Conservation (phyloP, 78 protist genomes). For the Dictyostelium citrinum region DNA sequence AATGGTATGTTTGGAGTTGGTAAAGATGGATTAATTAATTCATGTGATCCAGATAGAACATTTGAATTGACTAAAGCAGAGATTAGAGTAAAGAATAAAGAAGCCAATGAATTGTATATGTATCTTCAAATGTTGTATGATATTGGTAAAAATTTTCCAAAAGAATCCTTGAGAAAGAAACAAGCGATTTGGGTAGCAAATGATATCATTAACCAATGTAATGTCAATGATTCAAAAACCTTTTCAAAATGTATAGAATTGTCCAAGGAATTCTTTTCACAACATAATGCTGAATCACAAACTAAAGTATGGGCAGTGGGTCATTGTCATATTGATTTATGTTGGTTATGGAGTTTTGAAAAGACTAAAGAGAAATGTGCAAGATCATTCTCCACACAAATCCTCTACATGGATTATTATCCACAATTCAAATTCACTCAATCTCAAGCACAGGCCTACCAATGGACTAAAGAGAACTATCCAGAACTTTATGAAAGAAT, state of each 20-base stretch:
- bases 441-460: slow-evolving; percentile 83
- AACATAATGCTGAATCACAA: slow-evolving; percentile 24
- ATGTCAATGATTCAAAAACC: slow-evolving; percentile 8
- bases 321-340: slow-evolving; percentile 85
- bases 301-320: slow-evolving; percentile 57
- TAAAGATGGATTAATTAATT: slow-evolving; percentile 47
- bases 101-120: slow-evolving; percentile 24
- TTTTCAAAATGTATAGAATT: neutral
- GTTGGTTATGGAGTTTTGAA: slow-evolving; percentile 89
- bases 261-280: slow-evolving; percentile 36
- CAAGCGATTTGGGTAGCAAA: slow-evolving; percentile 58
- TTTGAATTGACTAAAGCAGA: slow-evolving; percentile 20
- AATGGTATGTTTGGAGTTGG: slow-evolving; percentile 88
- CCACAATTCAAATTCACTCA: slow-evolving; percentile 61
- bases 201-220: slow-evolving; percentile 39
- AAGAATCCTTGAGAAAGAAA: slow-evolving; percentile 20
- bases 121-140: slow-evolving; percentile 67
- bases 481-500: slow-evolving; percentile 80
- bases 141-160: slow-evolving; percentile 70
- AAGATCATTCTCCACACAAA: slow-evolving; percentile 76
- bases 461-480: slow-evolving; percentile 64
- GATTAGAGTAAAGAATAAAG: slow-evolving; percentile 39
- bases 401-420: slow-evolving; percentile 75
- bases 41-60: slow-evolving; percentile 56
- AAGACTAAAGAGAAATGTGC: slow-evolving; percentile 83